Conservation (phyloP, 2,329 filamentous ascomycete genomes). For the Cercospora citrullina region DNA sequence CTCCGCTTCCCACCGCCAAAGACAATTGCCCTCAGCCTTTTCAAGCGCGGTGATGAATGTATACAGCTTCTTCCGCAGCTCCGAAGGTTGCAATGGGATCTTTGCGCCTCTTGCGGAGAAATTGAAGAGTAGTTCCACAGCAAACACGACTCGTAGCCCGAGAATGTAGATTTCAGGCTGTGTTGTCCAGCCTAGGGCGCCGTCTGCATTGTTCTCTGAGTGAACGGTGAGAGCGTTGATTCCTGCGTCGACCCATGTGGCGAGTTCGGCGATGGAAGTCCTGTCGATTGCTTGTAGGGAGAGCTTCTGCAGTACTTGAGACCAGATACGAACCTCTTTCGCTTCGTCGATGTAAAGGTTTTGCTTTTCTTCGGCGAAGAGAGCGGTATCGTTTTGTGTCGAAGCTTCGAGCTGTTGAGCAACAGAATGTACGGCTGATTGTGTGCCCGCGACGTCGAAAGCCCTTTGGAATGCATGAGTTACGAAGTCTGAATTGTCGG, state of each 20-base stretch:
- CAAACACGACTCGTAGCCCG: constrained; percentile 49
- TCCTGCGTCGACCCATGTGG: constrained; percentile 54
- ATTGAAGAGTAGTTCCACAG: constrained; percentile 42
- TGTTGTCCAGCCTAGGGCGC: constrained; percentile 67
- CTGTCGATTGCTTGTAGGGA: constrained; percentile 29
- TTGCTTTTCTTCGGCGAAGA: constrained; percentile 89
- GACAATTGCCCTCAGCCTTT: constrained; percentile 34
- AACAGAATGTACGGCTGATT: neutral
- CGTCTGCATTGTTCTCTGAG: constrained; percentile 52
- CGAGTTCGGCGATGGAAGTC: constrained; percentile 26
- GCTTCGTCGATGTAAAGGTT: constrained; percentile 90
- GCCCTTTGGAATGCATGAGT: constrained; percentile 25
- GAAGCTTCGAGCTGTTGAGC: constrained; percentile 16
- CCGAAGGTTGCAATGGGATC: constrained; percentile 26
- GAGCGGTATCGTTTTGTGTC: constrained; percentile 57
- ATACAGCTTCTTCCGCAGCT: constrained; percentile 35
- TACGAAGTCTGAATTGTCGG: constrained; percentile 11
- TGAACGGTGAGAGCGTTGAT: constrained; percentile 47
- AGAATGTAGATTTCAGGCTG: constrained; percentile 67
- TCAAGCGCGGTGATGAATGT: constrained; percentile 31
- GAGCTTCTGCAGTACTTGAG: constrained; percentile 48
- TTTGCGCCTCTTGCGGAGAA: constrained; percentile 27
- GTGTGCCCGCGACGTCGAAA: constrained; percentile 19
- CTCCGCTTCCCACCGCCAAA: constrained; percentile 43
- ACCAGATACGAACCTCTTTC: constrained; percentile 71